A percentile compares a stretch with the other conserved stretches of the same genome.
These are phyloP conservation scores for Coemansia guatemalensis DNA, from an alignment of 192 early-diverging fungal species.

Conservation along the genomic window DNA sequence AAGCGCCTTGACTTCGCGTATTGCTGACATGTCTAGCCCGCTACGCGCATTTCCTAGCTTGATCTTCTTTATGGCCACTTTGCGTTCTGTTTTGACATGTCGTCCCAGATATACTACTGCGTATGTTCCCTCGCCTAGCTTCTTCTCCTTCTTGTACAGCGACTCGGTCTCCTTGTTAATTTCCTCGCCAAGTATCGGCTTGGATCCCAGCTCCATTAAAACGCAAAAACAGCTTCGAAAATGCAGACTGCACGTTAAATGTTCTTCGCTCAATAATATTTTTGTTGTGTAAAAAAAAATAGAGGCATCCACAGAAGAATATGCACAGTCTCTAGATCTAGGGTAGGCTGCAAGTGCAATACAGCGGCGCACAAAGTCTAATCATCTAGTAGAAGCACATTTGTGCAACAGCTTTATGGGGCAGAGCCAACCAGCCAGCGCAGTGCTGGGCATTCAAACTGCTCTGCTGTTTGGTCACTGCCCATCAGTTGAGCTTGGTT, in stretches of 20 bases:
- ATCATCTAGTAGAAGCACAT: too few relatives aligned
- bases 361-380: too few relatives aligned
- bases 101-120: conserved; percentile 88
- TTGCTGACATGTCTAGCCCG: conserved; percentile 93
- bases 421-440: too few relatives aligned
- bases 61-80: conserved; percentile 97
- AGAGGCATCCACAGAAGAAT: background rate
- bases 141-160: conserved; percentile 82
- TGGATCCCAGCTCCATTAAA: conserved; percentile 16
- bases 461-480: too few relatives aligned
- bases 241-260: too few relatives aligned
- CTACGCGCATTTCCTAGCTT: conserved; percentile 90
- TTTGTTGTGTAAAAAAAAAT: conserved; percentile 2
- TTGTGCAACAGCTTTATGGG: too few relatives aligned
- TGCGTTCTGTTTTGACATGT: conserved; percentile 60
- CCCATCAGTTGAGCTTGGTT: too few relatives aligned
- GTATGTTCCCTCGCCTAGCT: conserved; percentile 96
- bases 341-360: too few relatives aligned
- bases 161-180: conserved; percentile 64
- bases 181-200: conserved; percentile 59
- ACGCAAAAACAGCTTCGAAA: too few relatives aligned
- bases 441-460: too few relatives aligned
- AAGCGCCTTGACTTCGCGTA: conserved; percentile 91
- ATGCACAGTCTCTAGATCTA: too few relatives aligned
- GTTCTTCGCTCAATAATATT: too few relatives aligned